These are phyloP conservation scores for Ganoderma sinense DNA, from an alignment of 1,284 basidiomycete genomes.

Conservation along the genomic window DNA sequence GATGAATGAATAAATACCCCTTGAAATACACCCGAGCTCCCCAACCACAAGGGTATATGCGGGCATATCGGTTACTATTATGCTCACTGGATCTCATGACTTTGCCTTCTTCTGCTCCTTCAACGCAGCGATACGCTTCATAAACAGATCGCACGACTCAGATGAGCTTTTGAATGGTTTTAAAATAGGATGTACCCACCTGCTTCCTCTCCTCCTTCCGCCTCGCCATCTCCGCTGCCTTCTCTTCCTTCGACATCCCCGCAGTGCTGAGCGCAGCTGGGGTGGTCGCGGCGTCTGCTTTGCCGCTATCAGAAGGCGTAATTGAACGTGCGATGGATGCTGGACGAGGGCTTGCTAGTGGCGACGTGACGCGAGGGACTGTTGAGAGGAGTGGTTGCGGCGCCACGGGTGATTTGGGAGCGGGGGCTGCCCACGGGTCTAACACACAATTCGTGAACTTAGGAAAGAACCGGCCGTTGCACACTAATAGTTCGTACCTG, in stretches of 20 bases:
- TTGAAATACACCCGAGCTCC: neutral
- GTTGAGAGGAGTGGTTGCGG: constrained; percentile 21
- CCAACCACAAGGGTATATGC: neutral
- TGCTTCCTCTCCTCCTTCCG: constrained; percentile 89
- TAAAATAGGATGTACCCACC: constrained; percentile 48
- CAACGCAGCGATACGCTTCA: constrained; percentile 42
- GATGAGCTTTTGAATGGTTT: neutral
- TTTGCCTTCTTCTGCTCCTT: constrained; percentile 42
- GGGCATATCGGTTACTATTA: neutral
- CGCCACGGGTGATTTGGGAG: constrained; percentile 16
- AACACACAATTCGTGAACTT: neutral
- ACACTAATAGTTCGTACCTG: neutral
- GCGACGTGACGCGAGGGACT: constrained; percentile 16
- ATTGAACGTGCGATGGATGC: constrained; percentile 31
- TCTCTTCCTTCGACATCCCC: constrained; percentile 84
- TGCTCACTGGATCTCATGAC: neutral
- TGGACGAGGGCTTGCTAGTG: constrained; percentile 24
- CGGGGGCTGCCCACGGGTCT: constrained; percentile 24
- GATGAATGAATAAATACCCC: neutral
- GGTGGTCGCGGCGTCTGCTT: constrained; percentile 31
- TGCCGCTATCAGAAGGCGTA: constrained; percentile 35
- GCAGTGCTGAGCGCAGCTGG: constrained; percentile 36
- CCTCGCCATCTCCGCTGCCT: constrained; percentile 87
- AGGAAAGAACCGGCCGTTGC: too few relatives aligned
- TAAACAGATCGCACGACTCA: neutral